phyloP scores from a whole-genome alignment of 73 alveolate genomes.

The Tetrahymena elliotti region DNA sequence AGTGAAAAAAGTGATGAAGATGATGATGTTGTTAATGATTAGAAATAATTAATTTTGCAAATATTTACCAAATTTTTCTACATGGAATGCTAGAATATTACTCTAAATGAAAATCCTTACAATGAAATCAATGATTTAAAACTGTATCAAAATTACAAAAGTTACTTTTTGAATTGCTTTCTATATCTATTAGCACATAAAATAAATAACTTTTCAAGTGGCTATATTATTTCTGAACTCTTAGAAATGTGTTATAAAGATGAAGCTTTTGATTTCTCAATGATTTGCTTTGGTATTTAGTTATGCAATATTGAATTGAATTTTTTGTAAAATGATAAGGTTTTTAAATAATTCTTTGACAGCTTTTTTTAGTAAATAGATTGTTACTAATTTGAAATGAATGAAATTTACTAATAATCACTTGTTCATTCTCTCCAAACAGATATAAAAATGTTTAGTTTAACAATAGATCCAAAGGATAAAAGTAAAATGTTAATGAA shows the following conservation, averaged over 20 bases:
- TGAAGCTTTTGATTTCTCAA: neutral
- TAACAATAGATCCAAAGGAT: neutral
- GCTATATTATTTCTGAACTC: neutral
- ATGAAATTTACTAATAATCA: neutral
- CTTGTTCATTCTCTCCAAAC: neutral
- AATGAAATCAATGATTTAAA: neutral
- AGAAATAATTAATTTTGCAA: neutral
- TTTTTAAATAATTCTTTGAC: neutral
- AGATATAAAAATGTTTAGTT: neutral
- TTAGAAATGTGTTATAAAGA: neutral
- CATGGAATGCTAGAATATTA: neutral
- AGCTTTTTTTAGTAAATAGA: neutral
- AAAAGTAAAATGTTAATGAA: neutral
- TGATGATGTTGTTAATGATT: neutral
- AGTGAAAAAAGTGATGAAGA: neutral
- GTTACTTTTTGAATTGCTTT: neutral
- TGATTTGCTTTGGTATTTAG: neutral
- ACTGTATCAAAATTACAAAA: neutral
- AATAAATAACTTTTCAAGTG: neutral
- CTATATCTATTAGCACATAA: neutral
- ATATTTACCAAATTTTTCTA: neutral
- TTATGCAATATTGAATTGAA: neutral
- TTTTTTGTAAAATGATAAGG: neutral
- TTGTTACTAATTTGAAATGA: neutral
- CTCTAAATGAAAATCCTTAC: neutral